Conservation (phyloP, 1,139 yeast genomes). For the Candida neerlandica region DNA sequence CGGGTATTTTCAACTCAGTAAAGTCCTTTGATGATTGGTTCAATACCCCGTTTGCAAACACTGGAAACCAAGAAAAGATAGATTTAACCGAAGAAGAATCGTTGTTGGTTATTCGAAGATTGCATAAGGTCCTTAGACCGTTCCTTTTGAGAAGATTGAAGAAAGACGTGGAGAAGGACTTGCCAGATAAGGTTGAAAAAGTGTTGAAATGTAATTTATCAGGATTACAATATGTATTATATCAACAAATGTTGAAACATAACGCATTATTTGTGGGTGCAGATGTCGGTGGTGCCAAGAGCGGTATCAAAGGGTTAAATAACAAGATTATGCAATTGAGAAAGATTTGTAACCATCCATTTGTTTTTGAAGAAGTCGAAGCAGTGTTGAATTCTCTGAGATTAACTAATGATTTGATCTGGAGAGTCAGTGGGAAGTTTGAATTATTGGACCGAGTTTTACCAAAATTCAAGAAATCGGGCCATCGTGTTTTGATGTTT, state of each 20-base stretch:
- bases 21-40: slow-evolving; percentile 90
- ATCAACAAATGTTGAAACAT: slow-evolving; percentile 74
- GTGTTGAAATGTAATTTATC: slow-evolving; percentile 95
- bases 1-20: slow-evolving; percentile 80
- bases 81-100: slow-evolving; percentile 92
- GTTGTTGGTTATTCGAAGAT: slow-evolving; percentile 86
- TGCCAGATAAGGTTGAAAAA: slow-evolving; percentile 93
- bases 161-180: slow-evolving; percentile 95
- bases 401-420: slow-evolving; percentile 68
- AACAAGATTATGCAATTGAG: slow-evolving; percentile 95
- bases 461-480: slow-evolving; percentile 74
- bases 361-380: slow-evolving; percentile 94
- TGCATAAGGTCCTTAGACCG: slow-evolving; percentile 94
- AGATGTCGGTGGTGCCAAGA: slow-evolving; percentile 53
- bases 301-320: slow-evolving; percentile 76
- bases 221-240: slow-evolving; percentile 77
- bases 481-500: slow-evolving; percentile 78
- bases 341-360: slow-evolving; percentile 96
- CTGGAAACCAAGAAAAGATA: slow-evolving; percentile 79
- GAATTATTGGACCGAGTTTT: slow-evolving; percentile 73
- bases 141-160: slow-evolving; percentile 91
- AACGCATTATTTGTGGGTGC: slow-evolving; percentile 49
- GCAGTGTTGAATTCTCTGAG: slow-evolving; percentile 75
- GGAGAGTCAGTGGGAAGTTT: slow-evolving; percentile 80
- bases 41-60: slow-evolving; percentile 80